Evolutionary conservation across 306 rosid species (phyloP), one percentile per base, ranked within the genome.

Genomic region (Sechiopsis laciniata): DNA sequence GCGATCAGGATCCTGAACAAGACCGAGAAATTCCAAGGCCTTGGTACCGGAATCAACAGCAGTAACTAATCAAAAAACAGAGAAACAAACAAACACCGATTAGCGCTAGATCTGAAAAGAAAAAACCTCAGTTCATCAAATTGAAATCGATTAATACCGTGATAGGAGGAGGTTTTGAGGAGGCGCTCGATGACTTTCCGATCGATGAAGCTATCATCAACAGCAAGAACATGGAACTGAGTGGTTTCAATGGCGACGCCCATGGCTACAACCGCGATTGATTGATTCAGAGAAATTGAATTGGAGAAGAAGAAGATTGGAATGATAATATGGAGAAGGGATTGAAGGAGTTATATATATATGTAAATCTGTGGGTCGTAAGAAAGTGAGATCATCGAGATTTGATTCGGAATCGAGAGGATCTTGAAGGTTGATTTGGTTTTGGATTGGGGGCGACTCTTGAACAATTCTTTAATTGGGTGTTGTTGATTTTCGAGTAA

Each of bases 171-270:
- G 67, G 87, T 92, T 76, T 85, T 80, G 78, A 92, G 96, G 76
- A 92, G 95, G 63, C 85, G 84, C 74, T 92, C 95, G 71, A 92
- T 92, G 82, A 92, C 54, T 80, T 87, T 92, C 76, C 96, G 81
- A 70, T 92, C 97, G 81, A 92, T 78, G n/a, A 83, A 26, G 78
- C 92, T 85, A 22, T 92, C 97, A 83, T 92, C 96, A 66, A 92
- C 97, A 51, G 96, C 97, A 77, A 92, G 76, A 76, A 92, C 96
- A 79, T 90, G 97, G 22, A 88, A 90, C 74, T 79, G 92, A 2
- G 85, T 7, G 8, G 69, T 15, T 61, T 85, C 86, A 19, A 83
- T 66, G 78, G 82, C 79, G 79, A 90, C 61, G 75, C 78, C 94
- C 97, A 92, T 92, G 76, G 78, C 71, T 35, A 45, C 12, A 45